phyloP scores from a whole-genome alignment of 495 filamentous ascomycete species.

The Copromyces sp. region DNA sequence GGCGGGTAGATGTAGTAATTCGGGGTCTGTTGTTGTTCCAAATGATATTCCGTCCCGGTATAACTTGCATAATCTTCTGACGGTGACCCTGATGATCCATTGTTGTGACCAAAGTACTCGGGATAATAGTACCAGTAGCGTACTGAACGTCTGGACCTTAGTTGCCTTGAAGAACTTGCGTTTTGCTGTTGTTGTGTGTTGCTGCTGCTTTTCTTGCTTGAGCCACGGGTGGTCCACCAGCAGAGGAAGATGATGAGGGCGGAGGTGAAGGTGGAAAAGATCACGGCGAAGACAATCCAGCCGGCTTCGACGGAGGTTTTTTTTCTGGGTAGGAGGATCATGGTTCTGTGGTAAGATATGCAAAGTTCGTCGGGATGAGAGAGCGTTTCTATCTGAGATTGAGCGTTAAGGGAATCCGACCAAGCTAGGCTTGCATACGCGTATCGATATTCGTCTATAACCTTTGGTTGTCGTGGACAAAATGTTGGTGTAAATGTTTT shows the following conservation, averaged over 20 bases:
- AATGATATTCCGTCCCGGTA: neutral
- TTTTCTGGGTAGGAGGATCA: neutral
- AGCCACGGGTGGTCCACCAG: neutral
- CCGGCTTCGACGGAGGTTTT: neutral
- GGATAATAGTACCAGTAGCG: neutral
- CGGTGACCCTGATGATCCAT: neutral
- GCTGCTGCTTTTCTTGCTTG: neutral
- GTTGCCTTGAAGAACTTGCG: neutral
- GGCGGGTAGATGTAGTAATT: neutral
- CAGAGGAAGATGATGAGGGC: neutral
- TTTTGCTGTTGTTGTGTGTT: neutral
- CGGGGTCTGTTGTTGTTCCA: neutral
- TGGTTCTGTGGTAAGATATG: neutral
- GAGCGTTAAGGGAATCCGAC: neutral
- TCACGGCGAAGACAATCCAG: neutral
- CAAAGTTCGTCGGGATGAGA: neutral
- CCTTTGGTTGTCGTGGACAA: neutral
- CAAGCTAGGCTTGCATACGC: neutral
- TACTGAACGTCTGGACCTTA: neutral
- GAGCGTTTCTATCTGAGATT: neutral
- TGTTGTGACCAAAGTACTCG: neutral
- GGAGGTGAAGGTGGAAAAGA: neutral
- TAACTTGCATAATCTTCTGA: neutral
- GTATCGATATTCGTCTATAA: neutral
- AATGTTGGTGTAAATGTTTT: neutral